Conservation (phyloP, 495 filamentous ascomycete species). For the Penicillium flavigenum region DNA sequence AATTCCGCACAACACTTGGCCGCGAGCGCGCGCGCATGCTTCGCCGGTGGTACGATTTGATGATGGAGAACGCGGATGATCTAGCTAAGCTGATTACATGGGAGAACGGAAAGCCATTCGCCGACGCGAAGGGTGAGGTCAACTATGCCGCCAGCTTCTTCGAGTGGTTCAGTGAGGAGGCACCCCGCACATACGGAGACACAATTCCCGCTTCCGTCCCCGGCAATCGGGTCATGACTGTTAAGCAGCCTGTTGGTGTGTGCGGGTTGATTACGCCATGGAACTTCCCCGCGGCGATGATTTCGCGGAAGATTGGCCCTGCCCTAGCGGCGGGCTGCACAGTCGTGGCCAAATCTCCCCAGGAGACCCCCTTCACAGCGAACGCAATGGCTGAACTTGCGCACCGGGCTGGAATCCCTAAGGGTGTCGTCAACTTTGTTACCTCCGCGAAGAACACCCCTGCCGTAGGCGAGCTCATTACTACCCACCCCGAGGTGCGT, state of each 20-base stretch:
- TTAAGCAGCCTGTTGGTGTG: constrained; percentile 88
- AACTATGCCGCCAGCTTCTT: constrained; percentile 71
- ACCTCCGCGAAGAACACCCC: constrained; percentile 71
- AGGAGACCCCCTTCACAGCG: constrained; percentile 82
- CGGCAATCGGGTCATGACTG: constrained; percentile 72
- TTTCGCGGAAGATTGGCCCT: constrained; percentile 83
- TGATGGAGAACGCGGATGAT: constrained; percentile 85
- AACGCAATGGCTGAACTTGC: constrained; percentile 81
- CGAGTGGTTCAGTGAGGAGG: constrained; percentile 79
- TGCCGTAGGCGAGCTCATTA: constrained; percentile 69
- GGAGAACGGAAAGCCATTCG: constrained; percentile 74
- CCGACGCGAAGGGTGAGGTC: constrained; percentile 71
- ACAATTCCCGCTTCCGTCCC: constrained; percentile 70
- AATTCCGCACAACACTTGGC: constrained; percentile 70
- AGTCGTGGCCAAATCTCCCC: constrained; percentile 78
- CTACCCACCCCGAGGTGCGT: constrained; percentile 66
- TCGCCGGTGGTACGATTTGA: constrained; percentile 84
- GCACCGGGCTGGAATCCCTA: constrained; percentile 78
- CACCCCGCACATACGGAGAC: constrained; percentile 66
- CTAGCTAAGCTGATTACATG: constrained; percentile 85
- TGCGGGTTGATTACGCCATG: constrained; percentile 94
- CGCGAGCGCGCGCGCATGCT: constrained; percentile 82
- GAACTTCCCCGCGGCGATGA: constrained; percentile 96
- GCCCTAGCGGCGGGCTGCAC: constrained; percentile 84
- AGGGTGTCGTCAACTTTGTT: constrained; percentile 81